Percentiles rank a stretch among this genome's conserved stretches.
phyloP scores from a whole-genome alignment of 306 rosid species.

The Quercus gilva region DNA sequence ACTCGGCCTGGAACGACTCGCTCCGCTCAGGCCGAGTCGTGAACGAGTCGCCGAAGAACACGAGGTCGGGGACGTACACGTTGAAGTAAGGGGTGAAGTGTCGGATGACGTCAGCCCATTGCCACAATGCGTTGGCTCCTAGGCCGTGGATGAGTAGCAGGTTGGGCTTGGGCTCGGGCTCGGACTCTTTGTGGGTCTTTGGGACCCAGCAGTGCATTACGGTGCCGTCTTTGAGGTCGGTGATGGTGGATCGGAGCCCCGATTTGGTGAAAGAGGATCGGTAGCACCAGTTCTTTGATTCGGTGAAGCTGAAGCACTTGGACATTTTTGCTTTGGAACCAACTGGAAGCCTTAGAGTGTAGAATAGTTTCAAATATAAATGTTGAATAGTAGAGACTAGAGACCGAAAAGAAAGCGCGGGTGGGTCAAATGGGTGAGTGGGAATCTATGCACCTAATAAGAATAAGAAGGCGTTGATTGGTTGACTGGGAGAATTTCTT shows the following conservation, averaged over 20 bases:
- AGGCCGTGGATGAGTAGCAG: slow-evolving; percentile 83
- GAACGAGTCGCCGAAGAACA: slow-evolving; percentile 74
- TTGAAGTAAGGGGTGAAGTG: slow-evolving; percentile 50
- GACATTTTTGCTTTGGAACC: slow-evolving; percentile 9
- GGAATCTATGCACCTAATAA: too few species aligned
- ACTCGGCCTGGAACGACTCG: slow-evolving; percentile 75
- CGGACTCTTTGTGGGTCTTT: slow-evolving; percentile 30
- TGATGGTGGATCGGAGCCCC: slow-evolving; percentile 64
- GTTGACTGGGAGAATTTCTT: too few species aligned
- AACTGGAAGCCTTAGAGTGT: too few species aligned
- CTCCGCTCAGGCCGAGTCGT: slow-evolving; percentile 57
- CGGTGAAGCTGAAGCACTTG: slow-evolving; percentile 57
- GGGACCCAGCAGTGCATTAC: slow-evolving; percentile 84
- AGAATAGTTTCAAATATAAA: too few species aligned
- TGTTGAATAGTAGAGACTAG: too few species aligned
- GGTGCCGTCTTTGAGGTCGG: slow-evolving; percentile 69
- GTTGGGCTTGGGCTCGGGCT: slow-evolving; percentile 66
- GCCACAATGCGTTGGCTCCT: slow-evolving; percentile 83
- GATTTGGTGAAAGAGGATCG: slow-evolving; percentile 43
- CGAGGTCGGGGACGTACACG: slow-evolving; percentile 79
- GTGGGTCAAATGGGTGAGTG: too few species aligned
- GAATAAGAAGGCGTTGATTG: too few species aligned
- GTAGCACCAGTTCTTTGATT: slow-evolving; percentile 55
- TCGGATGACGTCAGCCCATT: slow-evolving; percentile 61
- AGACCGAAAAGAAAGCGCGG: too few species aligned